Percentiles rank a stretch among this genome's conserved stretches.
Conservation (phyloP, 495 filamentous ascomycete genomes). For the Staphylotrichum longicolle region DNA sequence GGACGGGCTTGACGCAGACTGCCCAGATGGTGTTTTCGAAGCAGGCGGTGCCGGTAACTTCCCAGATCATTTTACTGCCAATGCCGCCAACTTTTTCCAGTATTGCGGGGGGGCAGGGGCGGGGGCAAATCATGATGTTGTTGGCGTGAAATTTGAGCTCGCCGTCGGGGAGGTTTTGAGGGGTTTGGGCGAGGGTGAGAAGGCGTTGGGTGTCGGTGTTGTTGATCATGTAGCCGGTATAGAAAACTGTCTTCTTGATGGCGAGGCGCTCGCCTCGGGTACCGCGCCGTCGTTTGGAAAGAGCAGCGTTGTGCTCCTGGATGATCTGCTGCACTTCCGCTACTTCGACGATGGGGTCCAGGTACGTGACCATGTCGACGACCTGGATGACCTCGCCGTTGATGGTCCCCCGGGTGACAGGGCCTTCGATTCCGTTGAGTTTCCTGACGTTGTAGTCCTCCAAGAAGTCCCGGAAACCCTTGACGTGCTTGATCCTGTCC, state of each 20-base stretch:
- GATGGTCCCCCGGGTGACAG: constrained; percentile 57
- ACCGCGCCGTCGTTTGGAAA: constrained; percentile 36
- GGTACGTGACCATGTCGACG: constrained; percentile 64
- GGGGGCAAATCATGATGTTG: constrained; percentile 82
- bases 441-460: constrained; percentile 62
- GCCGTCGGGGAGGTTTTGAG: constrained; percentile 52
- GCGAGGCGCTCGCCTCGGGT: constrained; percentile 48
- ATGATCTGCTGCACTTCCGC: constrained; percentile 86
- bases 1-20: constrained; percentile 70
- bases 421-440: constrained; percentile 29
- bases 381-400: constrained; percentile 84
- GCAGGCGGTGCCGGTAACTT: constrained; percentile 70
- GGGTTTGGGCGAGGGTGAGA: constrained; percentile 62
- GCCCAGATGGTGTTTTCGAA: constrained; percentile 86
- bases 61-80: constrained; percentile 76
- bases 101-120: constrained; percentile 63
- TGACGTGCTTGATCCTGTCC: constrained; percentile 61
- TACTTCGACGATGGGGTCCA: constrained; percentile 82
- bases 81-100: constrained; percentile 82
- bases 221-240: constrained; percentile 88
- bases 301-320: constrained; percentile 71
- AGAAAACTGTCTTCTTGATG: constrained; percentile 86
- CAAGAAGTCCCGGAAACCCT: constrained; percentile 80
- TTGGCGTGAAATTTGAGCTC: constrained; percentile 85
- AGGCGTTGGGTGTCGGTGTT: constrained; percentile 66